These are phyloP conservation scores for Platanthera zijinensis DNA, from an alignment of 106 monocot genomes.

Conservation along the genomic window DNA sequence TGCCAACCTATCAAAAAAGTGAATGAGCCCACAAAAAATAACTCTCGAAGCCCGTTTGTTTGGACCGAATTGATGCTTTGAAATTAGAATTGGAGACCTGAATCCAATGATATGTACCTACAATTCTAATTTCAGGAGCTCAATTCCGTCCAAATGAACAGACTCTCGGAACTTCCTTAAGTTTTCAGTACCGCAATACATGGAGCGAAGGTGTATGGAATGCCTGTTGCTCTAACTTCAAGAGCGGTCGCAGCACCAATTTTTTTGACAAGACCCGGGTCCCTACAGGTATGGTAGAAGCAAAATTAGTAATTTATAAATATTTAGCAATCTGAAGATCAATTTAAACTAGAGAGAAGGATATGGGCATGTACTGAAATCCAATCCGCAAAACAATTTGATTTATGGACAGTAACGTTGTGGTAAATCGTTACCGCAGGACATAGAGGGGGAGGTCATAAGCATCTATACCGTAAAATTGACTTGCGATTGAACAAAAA, in stretches of 20 bases:
- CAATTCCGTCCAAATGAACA: too few species aligned
- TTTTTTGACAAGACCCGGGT: conserved; percentile 18
- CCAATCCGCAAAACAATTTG: too few species aligned
- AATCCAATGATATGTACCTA: too few species aligned
- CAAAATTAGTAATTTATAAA: neutral
- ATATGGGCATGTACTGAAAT: neutral
- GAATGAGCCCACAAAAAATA: too few species aligned
- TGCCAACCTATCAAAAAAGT: neutral
- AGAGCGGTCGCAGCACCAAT: conserved; percentile 22
- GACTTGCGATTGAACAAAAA: too few species aligned
- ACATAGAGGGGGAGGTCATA: neutral
- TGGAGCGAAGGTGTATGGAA: conserved; percentile 25
- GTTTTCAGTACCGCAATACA: conserved; percentile 20
- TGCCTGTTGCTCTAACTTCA: conserved; percentile 29
- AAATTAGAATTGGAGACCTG: too few species aligned
- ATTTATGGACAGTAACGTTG: too few species aligned
- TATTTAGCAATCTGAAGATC: neutral
- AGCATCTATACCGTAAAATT: neutral
- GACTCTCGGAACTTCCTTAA: neutral
- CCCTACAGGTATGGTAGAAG: conserved; percentile 1
- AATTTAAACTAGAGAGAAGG: neutral
- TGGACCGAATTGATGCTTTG: too few species aligned
- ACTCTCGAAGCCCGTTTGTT: too few species aligned
- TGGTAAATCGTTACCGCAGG: too few species aligned
- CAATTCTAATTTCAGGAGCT: too few species aligned